A percentile compares a stretch with the other conserved stretches of the same genome.
Evolutionary conservation across 306 rosid species (phyloP).

Genomic region (Cicer cuneatum): DNA sequence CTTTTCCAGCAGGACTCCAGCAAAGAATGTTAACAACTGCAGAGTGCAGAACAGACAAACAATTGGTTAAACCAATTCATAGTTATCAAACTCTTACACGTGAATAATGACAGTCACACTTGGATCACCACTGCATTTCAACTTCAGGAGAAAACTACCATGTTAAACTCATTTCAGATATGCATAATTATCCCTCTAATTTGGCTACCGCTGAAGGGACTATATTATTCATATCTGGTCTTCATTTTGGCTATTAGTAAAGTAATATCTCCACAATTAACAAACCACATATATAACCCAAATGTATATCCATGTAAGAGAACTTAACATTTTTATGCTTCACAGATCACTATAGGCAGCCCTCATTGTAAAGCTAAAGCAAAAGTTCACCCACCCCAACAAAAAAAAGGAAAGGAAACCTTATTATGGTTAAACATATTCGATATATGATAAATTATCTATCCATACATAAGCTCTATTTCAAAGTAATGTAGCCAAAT

Average conservation of each 20-base stretch:
- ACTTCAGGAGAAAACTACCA: constrained; percentile 27
- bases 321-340: constrained; percentile 2
- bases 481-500: constrained; percentile 27
- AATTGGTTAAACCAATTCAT: constrained; percentile 33
- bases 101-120: constrained; percentile 19
- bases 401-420: background rate
- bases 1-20: constrained; percentile 91
- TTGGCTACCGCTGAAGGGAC: constrained; percentile 22
- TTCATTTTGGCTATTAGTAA: background rate
- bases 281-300: constrained; percentile 4
- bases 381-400: background rate
- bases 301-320: constrained; percentile 16
- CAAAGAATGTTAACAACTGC: constrained; percentile 58
- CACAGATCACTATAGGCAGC: constrained; percentile 18
- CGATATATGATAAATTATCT: background rate
- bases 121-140: constrained; percentile 11
- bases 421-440: constrained; percentile 4
- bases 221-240: constrained; percentile 23
- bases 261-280: constrained; percentile 24
- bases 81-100: constrained; percentile 28
- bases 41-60: constrained; percentile 47
- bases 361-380: constrained; percentile 4
- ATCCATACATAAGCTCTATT: constrained; percentile 4
- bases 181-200: constrained; percentile 31
- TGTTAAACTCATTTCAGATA: constrained; percentile 18